phyloP scores from a whole-genome alignment of 2,329 filamentous ascomycete species.

The Berkeleyomyces rouxiae region DNA sequence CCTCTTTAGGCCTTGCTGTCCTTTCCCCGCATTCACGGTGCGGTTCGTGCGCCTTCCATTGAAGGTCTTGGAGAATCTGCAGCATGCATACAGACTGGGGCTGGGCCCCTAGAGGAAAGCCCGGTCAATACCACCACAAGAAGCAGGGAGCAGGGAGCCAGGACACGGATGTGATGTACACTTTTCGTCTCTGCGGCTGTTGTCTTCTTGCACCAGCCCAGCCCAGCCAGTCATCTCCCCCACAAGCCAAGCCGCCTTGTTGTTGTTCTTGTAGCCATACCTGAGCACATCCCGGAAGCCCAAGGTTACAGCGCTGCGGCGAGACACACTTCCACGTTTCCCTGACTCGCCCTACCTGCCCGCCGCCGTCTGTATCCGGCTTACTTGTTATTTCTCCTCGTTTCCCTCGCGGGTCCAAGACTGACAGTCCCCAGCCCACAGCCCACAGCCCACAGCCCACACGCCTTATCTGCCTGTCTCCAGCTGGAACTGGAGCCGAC shows the following conservation, averaged over 20 bases:
- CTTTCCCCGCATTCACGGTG: no score
- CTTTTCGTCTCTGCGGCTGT: no score
- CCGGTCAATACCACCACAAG: no score
- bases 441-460: background rate
- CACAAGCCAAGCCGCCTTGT: background rate
- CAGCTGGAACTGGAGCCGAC: background rate
- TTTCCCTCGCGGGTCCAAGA: background rate
- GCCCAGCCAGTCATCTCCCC: background rate
- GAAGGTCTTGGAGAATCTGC: no score
- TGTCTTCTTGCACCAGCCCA: background rate
- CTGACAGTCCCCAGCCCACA: background rate
- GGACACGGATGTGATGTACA: no score
- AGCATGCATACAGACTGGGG: no score
- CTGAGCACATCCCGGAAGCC: background rate
- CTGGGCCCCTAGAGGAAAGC: no score
- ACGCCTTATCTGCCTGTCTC: background rate
- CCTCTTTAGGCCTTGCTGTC: no score
- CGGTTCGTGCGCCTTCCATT: no score
- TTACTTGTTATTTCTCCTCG: background rate
- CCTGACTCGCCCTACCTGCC: background rate
- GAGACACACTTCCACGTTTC: background rate
- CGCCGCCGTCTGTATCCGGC: background rate
- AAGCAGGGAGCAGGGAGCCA: no score
- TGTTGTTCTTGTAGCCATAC: background rate
- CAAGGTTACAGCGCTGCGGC: background rate